These are phyloP conservation scores for Sporothrix globosa DNA, from an alignment of 2,329 filamentous ascomycete genomes.

Conservation along the genomic window DNA sequence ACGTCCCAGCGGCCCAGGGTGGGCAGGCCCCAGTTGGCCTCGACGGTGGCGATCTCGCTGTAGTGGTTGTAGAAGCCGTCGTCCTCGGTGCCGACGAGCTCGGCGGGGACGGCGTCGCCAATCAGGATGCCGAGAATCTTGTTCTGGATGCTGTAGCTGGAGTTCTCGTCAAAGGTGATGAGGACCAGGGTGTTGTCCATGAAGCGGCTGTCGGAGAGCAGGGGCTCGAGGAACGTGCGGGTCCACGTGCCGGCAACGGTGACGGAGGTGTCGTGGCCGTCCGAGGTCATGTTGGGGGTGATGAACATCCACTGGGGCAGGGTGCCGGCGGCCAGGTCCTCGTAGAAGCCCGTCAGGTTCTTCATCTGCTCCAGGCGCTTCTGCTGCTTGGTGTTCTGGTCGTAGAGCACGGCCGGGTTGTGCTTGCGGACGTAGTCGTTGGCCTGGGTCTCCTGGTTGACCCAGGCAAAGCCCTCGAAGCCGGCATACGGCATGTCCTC, in stretches of 20 bases:
- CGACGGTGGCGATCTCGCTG: slow-evolving; percentile 66
- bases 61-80: slow-evolving; percentile 73
- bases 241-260: slow-evolving; percentile 71
- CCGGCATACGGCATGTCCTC: slow-evolving; percentile 77
- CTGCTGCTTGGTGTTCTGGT: slow-evolving; percentile 62
- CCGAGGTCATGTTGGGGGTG: slow-evolving; percentile 74
- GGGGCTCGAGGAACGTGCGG: slow-evolving; percentile 67
- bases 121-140: slow-evolving; percentile 70
- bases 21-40: slow-evolving; percentile 70
- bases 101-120: slow-evolving; percentile 69
- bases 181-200: slow-evolving; percentile 75
- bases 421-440: slow-evolving; percentile 86
- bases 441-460: slow-evolving; percentile 66
- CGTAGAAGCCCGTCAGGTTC: slow-evolving; percentile 70
- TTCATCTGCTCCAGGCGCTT: slow-evolving; percentile 71
- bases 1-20: slow-evolving; percentile 74
- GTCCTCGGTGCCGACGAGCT: slow-evolving; percentile 70
- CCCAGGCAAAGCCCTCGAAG: slow-evolving; percentile 65
- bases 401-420: slow-evolving; percentile 68
- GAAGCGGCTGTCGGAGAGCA: slow-evolving; percentile 70
- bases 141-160: slow-evolving; percentile 69
- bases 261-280: slow-evolving; percentile 75
- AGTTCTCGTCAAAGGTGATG: slow-evolving; percentile 79
- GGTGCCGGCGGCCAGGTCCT: slow-evolving; percentile 63
- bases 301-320: slow-evolving; percentile 75